Evolutionary conservation across 371 early-diverging fungal genomes (phyloP).

Genomic region (Phascolomyces articulosus): DNA sequence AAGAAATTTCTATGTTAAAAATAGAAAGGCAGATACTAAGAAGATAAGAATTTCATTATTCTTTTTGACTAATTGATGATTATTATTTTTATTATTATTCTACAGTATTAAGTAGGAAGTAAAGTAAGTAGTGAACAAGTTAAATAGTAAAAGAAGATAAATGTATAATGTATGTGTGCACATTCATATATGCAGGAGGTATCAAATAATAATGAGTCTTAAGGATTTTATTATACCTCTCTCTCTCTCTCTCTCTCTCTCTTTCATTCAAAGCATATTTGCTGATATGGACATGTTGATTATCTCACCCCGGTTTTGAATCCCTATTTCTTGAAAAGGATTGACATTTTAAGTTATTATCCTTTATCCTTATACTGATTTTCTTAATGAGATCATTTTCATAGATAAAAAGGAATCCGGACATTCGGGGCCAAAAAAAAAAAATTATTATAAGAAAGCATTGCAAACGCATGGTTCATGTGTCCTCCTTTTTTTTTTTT

Average conservation of each 20-base stretch:
- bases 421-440: not conserved
- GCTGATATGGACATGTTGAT: too few species aligned
- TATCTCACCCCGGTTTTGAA: conserved; percentile 5
- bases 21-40: too few species aligned
- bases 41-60: too few species aligned
- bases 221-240: not conserved
- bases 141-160: not conserved
- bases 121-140: not conserved
- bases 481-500: not conserved
- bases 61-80: too few species aligned
- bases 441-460: not conserved
- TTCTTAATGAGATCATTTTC: not conserved
- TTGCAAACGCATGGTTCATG: not conserved
- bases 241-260: not conserved
- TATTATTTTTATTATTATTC: not conserved
- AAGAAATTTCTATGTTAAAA: too few species aligned
- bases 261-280: too few species aligned
- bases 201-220: not conserved
- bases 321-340: not conserved
- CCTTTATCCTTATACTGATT: too few species aligned
- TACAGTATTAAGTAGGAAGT: not conserved
- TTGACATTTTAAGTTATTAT: too few species aligned
- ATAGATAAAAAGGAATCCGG: not conserved
- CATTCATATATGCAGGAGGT: conserved; percentile 5
- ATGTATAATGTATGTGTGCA: not conserved